phyloP scores from a whole-genome alignment of 345 rosid genomes.

The Gynandropsis gynandra region DNA sequence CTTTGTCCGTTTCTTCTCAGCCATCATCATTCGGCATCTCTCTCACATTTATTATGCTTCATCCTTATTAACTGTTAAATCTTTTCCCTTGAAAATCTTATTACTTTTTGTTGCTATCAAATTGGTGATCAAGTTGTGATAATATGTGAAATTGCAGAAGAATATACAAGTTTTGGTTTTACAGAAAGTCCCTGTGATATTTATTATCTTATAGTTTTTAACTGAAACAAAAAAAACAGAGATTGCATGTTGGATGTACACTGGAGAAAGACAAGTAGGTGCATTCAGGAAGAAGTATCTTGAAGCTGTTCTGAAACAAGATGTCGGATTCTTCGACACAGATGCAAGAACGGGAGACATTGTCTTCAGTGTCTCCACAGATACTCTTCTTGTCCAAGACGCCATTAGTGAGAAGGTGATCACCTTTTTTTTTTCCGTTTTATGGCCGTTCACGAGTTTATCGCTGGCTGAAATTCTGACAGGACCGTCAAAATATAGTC shows the following conservation, averaged over 20 bases:
- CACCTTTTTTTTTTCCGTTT: neutral
- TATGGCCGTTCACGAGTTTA: no score
- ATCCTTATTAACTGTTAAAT: neutral
- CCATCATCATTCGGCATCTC: slow-evolving; percentile 25
- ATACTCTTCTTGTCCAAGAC: slow-evolving; percentile 89
- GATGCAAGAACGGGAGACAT: slow-evolving; percentile 89
- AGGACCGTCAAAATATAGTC: slow-evolving; percentile 18
- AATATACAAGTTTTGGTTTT: no score
- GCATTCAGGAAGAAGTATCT: slow-evolving; percentile 75
- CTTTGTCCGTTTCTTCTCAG: slow-evolving; percentile 29
- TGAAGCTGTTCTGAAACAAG: slow-evolving; percentile 85
- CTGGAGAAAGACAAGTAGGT: slow-evolving; percentile 82
- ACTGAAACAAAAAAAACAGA: slow-evolving; percentile 44
- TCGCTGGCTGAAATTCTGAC: neutral
- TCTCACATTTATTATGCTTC: slow-evolving; percentile 22
- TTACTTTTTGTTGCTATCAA: no score
- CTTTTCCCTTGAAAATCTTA: neutral
- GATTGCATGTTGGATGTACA: slow-evolving; percentile 85
- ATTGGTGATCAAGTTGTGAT: no score
- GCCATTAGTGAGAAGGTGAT: slow-evolving; percentile 87
- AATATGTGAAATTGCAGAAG: no score
- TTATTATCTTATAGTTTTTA: neutral
- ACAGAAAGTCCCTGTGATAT: no score
- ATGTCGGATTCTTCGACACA: slow-evolving; percentile 86
- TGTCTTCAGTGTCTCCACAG: slow-evolving; percentile 81